Evolutionary conservation across 2,329 filamentous ascomycete genomes (phyloP).

Genomic region (Geosmithia flava): DNA sequence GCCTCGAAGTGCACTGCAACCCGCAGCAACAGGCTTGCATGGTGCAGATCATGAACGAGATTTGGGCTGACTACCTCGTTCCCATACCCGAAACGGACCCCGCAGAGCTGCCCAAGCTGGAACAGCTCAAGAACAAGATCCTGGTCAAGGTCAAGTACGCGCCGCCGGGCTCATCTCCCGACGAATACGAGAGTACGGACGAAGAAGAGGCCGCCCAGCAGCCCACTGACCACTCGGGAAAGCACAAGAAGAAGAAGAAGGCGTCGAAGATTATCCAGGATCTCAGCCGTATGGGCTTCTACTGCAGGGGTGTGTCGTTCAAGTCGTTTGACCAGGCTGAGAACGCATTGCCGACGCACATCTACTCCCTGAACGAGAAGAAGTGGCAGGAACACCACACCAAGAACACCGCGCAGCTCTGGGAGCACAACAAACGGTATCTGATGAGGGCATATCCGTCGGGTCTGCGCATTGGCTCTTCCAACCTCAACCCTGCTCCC

Average conservation of each 20-base stretch:
- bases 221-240: slow-evolving; percentile 7
- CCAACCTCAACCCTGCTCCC: slow-evolving; percentile 71
- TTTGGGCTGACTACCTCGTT: slow-evolving; percentile 65
- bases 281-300: slow-evolving; percentile 66
- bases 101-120: slow-evolving; percentile 51
- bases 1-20: slow-evolving; percentile 80
- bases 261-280: slow-evolving; percentile 55
- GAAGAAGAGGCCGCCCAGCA: slow-evolving; percentile 23
- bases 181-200: slow-evolving; percentile 18
- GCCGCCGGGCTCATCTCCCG: slow-evolving; percentile 24
- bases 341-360: slow-evolving; percentile 50
- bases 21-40: slow-evolving; percentile 76
- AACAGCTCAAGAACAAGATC: slow-evolving; percentile 63
- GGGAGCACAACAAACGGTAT: slow-evolving; percentile 69
- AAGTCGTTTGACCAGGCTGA: slow-evolving; percentile 64
- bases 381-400: slow-evolving; percentile 49
- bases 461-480: slow-evolving; percentile 68
- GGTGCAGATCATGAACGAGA: slow-evolving; percentile 82
- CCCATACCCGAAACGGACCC: slow-evolving; percentile 35
- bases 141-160: slow-evolving; percentile 71
- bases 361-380: slow-evolving; percentile 56
- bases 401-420: slow-evolving; percentile 40
- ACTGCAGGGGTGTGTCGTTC: slow-evolving; percentile 75
- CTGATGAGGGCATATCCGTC: slow-evolving; percentile 86
- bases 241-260: slow-evolving; percentile 33